Base-by-base conservation (phyloP, 345 rosid genomes). In the Camelina neglecta region DNA sequence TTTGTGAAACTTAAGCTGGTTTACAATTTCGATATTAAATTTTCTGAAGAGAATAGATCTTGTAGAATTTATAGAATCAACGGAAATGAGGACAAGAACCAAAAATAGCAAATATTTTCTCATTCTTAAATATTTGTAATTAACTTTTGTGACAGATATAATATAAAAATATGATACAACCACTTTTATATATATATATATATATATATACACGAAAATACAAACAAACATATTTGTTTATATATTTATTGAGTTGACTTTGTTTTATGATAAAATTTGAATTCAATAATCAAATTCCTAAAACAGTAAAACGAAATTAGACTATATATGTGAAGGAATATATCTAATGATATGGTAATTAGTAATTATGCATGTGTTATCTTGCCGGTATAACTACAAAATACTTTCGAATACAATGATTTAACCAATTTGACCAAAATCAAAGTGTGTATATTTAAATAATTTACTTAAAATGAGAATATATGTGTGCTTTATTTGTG, bases 21-120 rank as follows among this genome's bases (percentile, higher is more conserved):
- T 73, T 73, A 73, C 71, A 6, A 73, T 73, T 11, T 73, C 38
- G 7, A 73, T 55, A 20, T 64, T 64, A 4, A 42, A 64, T 64
- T 73, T 64, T 64, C 36, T 42, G 18, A 64, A 41, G 12, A 41
- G 44, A 41, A 10, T 11, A 10, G 44, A 10, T 1, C 11, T 10
- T 4, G 11, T 10, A 41, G 44, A 41, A 4, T 42, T 12, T 42
- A 42, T 42, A 12, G 48, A 11, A 42, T 42, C n/a, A 11, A 42
- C 1, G 0, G 48, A 42, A 12, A 42, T 4, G 48, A 42, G 7
- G 2, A 42, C 13, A 11, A 42, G 6, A 42, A 12, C 13, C 13
- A 42, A 42, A 42, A 13, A 11, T 42, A 42, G n/a, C 47, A 42
- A 42, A 42, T 1, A 42, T 42, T 12, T 42, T 12, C 47, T 15